These are phyloP conservation scores for Trichoderma gamsii DNA, from an alignment of 495 filamentous ascomycete genomes.

Conservation along the genomic window DNA sequence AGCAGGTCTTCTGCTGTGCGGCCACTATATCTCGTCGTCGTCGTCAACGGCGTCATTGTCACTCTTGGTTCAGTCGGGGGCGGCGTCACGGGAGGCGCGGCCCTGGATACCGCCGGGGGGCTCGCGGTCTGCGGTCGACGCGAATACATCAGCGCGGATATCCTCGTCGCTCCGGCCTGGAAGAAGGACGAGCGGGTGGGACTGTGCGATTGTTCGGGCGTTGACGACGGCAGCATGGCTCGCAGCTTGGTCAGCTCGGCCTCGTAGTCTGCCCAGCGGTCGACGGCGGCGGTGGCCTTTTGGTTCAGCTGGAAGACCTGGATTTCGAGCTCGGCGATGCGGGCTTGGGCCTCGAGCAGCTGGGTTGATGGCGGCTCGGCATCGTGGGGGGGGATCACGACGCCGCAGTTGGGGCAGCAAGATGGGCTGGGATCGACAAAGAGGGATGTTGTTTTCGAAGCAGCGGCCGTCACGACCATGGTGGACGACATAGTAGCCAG, in stretches of 20 bases:
- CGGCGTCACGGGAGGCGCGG: conserved; percentile 12
- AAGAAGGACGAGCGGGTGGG: conserved; percentile 37
- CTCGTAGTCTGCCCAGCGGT: conserved; percentile 92
- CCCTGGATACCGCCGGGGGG: conserved; percentile 19
- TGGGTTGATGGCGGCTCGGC: conserved; percentile 42
- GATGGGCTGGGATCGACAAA: background rate
- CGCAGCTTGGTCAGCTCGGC: conserved; percentile 71
- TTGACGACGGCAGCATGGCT: conserved; percentile 35
- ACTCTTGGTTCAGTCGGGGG: conserved; percentile 6
- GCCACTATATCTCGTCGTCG: conserved; percentile 1
- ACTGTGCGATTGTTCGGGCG: conserved; percentile 24
- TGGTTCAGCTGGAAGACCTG: conserved; percentile 69
- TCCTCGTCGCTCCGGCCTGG: conserved; percentile 39
- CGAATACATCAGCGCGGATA: conserved; percentile 61
- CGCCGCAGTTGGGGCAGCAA: conserved; percentile 17
- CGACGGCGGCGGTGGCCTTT: conserved; percentile 68
- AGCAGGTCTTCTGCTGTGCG: conserved; percentile 51
- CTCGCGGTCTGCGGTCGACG: conserved; percentile 41
- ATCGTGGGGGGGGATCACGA: conserved; percentile 27
- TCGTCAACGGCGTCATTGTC: conserved; percentile 6
- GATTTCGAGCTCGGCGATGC: conserved; percentile 74
- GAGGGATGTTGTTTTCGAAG: background rate
- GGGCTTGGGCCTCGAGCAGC: conserved; percentile 52
- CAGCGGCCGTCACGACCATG: conserved; percentile 13
- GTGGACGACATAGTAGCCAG: conserved; percentile 14